Evolutionary conservation across 2,329 filamentous ascomycete species (phyloP).

Genomic region (Calonectria henricotiae): DNA sequence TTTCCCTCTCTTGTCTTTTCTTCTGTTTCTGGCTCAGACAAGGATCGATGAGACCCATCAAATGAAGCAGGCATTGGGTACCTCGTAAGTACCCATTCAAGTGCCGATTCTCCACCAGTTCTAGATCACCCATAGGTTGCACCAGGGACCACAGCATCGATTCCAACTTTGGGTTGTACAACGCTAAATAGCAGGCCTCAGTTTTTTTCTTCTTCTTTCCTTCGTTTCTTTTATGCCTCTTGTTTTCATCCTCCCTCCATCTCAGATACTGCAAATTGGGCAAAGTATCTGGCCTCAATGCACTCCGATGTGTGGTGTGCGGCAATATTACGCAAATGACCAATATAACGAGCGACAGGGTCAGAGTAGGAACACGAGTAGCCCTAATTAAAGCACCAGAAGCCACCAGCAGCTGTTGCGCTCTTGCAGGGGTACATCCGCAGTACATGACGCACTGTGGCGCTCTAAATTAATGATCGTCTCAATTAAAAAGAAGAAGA

Average conservation of each 20-base stretch:
- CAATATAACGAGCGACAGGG: slow-evolving; percentile 25
- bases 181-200: slow-evolving; percentile 19
- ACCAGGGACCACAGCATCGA: slow-evolving; percentile 2
- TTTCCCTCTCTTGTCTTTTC: slow-evolving; percentile 4
- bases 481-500: slow-evolving; percentile 23
- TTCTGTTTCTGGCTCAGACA: neutral
- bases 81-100: slow-evolving; percentile 20
- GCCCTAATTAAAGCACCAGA: slow-evolving; percentile 16
- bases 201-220: slow-evolving; percentile 17
- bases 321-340: neutral
- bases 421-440: slow-evolving; percentile 22
- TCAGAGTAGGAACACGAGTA: slow-evolving; percentile 12
- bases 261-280: neutral
- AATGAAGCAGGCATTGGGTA: slow-evolving; percentile 16
- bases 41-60: slow-evolving; percentile 14
- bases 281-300: neutral
- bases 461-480: slow-evolving; percentile 36
- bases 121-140: slow-evolving; percentile 20
- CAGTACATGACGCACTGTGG: slow-evolving; percentile 25
- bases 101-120: slow-evolving; percentile 28
- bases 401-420: neutral
- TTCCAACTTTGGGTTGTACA: slow-evolving; percentile 2
- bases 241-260: neutral
- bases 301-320: neutral
- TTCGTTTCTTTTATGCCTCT: neutral